Conservation (phyloP, 2,329 filamentous ascomycete species). For the Massarina eburnea region DNA sequence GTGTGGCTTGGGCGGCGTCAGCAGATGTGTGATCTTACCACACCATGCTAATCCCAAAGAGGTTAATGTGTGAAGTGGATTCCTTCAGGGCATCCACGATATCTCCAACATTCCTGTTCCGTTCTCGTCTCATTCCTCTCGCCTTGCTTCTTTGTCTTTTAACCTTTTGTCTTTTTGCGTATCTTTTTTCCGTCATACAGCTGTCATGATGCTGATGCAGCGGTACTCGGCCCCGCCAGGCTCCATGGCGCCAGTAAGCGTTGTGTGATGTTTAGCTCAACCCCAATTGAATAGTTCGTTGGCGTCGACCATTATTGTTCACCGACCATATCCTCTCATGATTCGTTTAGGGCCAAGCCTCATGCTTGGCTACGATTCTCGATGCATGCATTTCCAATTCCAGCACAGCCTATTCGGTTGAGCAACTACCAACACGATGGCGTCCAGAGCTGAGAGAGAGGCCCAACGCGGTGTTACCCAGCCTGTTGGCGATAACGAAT, state of each 20-base stretch:
- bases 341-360: not conserved
- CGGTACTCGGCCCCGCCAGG: not conserved
- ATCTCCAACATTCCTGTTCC: too few relatives aligned
- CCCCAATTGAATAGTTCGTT: not conserved
- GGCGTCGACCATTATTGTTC: not conserved
- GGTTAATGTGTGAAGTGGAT: too few relatives aligned
- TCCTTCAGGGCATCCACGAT: too few relatives aligned
- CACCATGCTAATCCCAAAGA: too few relatives aligned
- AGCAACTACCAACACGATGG: not conserved
- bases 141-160: not conserved
- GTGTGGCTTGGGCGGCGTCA: too few relatives aligned
- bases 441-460: not conserved
- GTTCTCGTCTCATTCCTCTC: conserved; percentile 6
- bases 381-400: not conserved
- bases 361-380: not conserved
- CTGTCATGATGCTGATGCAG: not conserved
- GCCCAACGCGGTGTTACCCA: not conserved
- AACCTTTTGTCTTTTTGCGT: not conserved
- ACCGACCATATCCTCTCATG: not conserved
- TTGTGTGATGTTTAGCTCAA: not conserved
- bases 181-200: not conserved
- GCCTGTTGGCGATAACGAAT: not conserved
- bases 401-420: not conserved
- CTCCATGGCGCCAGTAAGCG: not conserved
- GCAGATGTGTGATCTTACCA: too few relatives aligned